Conservation (phyloP, 305 asterid species). For the Fraxinus xanthoxyloides region DNA sequence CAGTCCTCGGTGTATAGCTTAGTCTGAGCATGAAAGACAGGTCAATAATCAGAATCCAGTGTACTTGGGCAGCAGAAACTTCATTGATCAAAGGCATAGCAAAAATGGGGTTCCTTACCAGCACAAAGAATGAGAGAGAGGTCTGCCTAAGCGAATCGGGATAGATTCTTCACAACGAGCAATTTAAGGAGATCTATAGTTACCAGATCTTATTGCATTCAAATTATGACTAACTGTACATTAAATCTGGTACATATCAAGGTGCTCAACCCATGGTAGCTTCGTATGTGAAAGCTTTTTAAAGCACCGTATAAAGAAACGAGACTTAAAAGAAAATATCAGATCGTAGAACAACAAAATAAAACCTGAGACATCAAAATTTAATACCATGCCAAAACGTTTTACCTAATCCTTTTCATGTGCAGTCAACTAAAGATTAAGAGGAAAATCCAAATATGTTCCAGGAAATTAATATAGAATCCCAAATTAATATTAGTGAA, state of each 20-base stretch:
- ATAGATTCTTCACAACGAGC: neutral
- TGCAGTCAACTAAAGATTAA: neutral
- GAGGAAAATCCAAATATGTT: neutral
- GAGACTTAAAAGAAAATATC: neutral
- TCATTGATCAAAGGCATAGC: neutral
- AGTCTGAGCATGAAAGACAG: constrained; percentile 34
- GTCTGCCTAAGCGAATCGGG: neutral
- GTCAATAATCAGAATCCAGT: neutral
- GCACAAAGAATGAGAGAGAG: neutral
- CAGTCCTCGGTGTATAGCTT: constrained; percentile 46
- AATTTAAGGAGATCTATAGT: neutral
- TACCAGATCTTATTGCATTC: neutral
- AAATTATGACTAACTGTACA: neutral
- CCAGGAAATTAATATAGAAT: neutral
- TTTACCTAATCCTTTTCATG: neutral
- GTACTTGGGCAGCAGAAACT: neutral
- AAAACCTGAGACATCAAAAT: neutral
- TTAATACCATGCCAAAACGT: neutral
- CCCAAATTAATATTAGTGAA: neutral
- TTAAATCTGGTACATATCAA: neutral
- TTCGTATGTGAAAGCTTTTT: neutral
- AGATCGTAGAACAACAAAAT: neutral
- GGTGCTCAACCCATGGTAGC: neutral
- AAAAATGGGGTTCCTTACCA: neutral
- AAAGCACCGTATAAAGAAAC: neutral